Evolutionary conservation across 345 rosid species (phyloP), one percentile per base, ranked within the genome.

Genomic region (Combretum micranthum): DNA sequence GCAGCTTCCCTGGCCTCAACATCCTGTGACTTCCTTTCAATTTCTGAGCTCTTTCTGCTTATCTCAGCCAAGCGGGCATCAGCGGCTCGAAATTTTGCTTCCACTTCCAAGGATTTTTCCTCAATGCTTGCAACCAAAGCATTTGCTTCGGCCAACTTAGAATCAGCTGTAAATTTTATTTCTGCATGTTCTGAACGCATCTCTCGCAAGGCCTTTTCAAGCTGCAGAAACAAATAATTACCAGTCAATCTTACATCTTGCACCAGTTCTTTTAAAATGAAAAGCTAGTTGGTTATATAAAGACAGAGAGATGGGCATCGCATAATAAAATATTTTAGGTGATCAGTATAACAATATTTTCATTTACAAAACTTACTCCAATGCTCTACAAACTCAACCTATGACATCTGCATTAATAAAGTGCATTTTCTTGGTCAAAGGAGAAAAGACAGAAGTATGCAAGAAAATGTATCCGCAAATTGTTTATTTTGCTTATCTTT

Each of bases 11-110:
- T 76, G 64, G 84, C 74, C 65, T 89, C 97, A 69, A 89, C 54
- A 63, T 93, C 99, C 18, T 71, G 79, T 10, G 68, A 71, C 65
- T 83, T 93, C 83, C 97, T 80, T 57, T 82, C 94, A 25, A 79
- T 67, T 62, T 89, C 94, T 12, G 97, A 83, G 62, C 75, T 83
- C 72, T 82, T 93, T 72, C 99, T 79, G 67, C 80, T 93, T 57
- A 85, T 81, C 77, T 93, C 99, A 56, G 99, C 99, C 73, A 93
- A 80, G 64, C 73, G 87, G 21, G 99, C 97, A 79, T 89, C 97
- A 20, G 78, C 87, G 66, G 94, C 83, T 44, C 75, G 87, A 56
- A 85, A 57, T 76, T 89, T 93, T 14, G 77, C 81, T 73, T 87
- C 96, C 26, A 93, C 83, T 63, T 89, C 99, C 3, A 89, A 70